Base-by-base conservation (phyloP, 75 land plant species). In the Cryptomeria japonica region DNA sequence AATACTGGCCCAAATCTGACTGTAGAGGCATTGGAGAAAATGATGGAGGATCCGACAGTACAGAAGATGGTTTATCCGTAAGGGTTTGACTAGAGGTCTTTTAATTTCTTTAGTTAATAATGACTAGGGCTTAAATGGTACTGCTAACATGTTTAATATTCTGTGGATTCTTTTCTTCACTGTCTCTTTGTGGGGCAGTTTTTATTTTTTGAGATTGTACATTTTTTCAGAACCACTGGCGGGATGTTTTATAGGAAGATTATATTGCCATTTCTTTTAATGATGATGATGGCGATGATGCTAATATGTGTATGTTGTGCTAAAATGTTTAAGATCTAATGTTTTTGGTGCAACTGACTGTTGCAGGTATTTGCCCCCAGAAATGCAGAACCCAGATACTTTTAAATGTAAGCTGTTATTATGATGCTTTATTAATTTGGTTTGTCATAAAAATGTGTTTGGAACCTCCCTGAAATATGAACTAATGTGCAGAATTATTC, bases 61-160 rank as follows among this genome's bases (percentile, higher is more conserved):
- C 99, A 97, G 61, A 95, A 97, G 90, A 97, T 97, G 99, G 93
- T 97, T 86, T 97, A 94, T 87, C 98, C 98, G 98, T 97, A 97
- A 92, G 93, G 22, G 85, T 68, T 37, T 53, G 11, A 86, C 31
- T 37, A 12, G 14, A 77, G 38, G 39, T 38, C 25, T 70, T 22
- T n/a, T 42, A 86, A 73, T 56, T n/a, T 9, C 16, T 56, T 70
- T 38, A 25, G 7, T 31, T 72, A 32, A 44, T 38, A 34, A 83
- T 82, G 22, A 87, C 15, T 46, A 46, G 42, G 61, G 25, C 84
- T 44, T 87, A 39, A 64, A 47, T 47, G 16, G n/a, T 82, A 44
- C 32, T 46, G 34, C 28, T 28, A 80, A 44, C 49, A 80, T 80
- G n/a, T 7, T 80, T 80, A 22, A 22, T 46, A 25, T 15, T 82